A percentile compares a stretch with the other conserved stretches of the same genome.
Conservation (phyloP, 441 rosid genomes). For the Adansonia gregorii region DNA sequence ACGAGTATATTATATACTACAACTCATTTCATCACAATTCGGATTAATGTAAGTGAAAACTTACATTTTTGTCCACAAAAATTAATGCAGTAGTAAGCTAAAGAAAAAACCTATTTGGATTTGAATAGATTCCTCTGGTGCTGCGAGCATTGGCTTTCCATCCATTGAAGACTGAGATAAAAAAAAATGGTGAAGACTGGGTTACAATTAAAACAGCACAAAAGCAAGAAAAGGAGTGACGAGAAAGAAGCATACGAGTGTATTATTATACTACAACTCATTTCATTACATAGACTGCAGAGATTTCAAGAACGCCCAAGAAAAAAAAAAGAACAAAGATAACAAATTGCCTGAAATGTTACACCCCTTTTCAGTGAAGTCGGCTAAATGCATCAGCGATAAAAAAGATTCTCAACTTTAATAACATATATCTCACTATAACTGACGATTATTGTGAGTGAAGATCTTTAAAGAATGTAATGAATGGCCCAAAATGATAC, state of each 20-base stretch:
- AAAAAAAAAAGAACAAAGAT: conserved; percentile 1
- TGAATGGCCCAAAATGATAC: too few species aligned
- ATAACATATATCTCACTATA: neutral
- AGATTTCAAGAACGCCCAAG: neutral
- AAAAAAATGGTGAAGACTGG: neutral
- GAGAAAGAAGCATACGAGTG: too few species aligned
- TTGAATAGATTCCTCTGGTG: too few species aligned
- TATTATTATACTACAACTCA: neutral
- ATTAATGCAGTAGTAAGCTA: too few species aligned
- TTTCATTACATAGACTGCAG: conserved; percentile 2
- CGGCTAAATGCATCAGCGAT: conserved; percentile 72
- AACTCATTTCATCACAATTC: too few species aligned
- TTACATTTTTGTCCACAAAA: too few species aligned
- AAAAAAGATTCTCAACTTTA: conserved; percentile 19
- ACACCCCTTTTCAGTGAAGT: conserved; percentile 82
- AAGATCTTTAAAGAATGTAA: neutral
- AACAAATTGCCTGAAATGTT: conserved; percentile 64
- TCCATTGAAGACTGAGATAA: too few species aligned
- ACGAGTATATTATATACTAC: too few species aligned
- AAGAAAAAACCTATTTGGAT: conserved; percentile 21
- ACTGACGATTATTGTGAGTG: neutral
- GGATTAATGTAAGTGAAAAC: too few species aligned
- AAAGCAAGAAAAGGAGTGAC: too few species aligned
- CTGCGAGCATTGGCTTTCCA: too few species aligned
- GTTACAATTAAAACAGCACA: too few species aligned